These are phyloP conservation scores for Lecanicillium sp. DNA, from an alignment of 2,329 filamentous ascomycete genomes.

Conservation along the genomic window DNA sequence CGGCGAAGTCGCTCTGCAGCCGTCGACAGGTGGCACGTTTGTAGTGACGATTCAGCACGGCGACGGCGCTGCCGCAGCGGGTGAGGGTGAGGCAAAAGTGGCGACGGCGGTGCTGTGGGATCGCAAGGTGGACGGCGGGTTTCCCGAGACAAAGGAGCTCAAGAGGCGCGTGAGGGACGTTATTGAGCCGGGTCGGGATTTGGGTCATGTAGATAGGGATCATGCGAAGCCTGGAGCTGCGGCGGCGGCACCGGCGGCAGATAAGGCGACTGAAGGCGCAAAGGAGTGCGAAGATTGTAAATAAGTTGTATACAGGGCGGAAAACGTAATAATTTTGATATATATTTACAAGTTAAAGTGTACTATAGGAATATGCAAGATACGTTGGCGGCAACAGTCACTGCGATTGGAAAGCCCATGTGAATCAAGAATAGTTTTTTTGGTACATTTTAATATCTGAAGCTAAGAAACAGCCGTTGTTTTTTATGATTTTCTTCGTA, in stretches of 20 bases:
- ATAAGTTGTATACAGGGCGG: background rate
- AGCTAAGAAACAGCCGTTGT: constrained; percentile 35
- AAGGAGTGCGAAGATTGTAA: constrained; percentile 11
- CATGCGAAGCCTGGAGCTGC: constrained; percentile 14
- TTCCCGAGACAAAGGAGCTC: constrained; percentile 88
- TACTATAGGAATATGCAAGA: too few relatives aligned
- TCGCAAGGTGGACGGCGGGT: constrained; percentile 76
- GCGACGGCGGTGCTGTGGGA: constrained; percentile 67
- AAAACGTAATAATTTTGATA: too few relatives aligned
- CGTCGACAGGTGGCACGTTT: constrained; percentile 78
- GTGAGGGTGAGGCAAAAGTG: constrained; percentile 14
- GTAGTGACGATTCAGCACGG: constrained; percentile 52
- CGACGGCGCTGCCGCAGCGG: background rate
- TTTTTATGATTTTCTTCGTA: constrained; percentile 10
- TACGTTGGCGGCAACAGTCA: too few relatives aligned
- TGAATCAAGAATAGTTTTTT: constrained; percentile 18
- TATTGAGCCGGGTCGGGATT: constrained; percentile 66
- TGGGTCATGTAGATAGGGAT: constrained; percentile 72
- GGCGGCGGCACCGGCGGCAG: background rate
- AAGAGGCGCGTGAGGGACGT: constrained; percentile 79
- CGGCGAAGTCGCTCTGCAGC: constrained; percentile 82
- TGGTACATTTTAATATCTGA: constrained; percentile 29
- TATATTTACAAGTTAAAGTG: too few relatives aligned
- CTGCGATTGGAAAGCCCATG: constrained; percentile 6
- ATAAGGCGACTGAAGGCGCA: constrained; percentile 1